Evolutionary conservation across 2,329 filamentous ascomycete genomes (phyloP), one percentile per base, ranked within the genome.

Genomic region (Beauveria pseudobassiana): DNA sequence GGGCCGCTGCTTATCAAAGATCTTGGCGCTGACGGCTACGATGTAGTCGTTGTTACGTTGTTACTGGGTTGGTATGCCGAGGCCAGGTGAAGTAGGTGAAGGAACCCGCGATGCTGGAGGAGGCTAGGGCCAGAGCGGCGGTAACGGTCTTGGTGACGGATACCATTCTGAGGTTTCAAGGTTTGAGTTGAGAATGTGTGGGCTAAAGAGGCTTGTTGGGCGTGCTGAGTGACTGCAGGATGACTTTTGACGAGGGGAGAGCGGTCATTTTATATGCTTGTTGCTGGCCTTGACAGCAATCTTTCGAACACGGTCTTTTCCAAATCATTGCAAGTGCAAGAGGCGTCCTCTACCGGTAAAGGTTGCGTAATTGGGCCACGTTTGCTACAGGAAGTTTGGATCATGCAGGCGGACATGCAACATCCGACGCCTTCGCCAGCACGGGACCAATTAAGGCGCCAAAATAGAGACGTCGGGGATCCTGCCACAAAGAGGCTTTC

Each of bases 1-100:
- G 1, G 75, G 70, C 4, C 76, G 74, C 1, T 77, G 77, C 0
- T 83, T 79, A 70, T 92, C 88, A 69, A 84, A 93, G 5, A 89
- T 70, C n/a, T 80, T 69, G 67, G 87, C 82, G 2, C 87, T 87
- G 0, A 93, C 79, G 0, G 90, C 83, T 42, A 83, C 87, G 46
- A 93, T 82, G 62, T 80, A 69, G 62, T 91, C 87, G 8, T 71
- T 73, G n/a, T n/a, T n/a, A n/a, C n/a, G n/a, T n/a, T n/a, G n/a
- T n/a, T n/a, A n/a, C n/a, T n/a, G n/a, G n/a, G n/a, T n/a, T n/a
- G n/a, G n/a, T n/a, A n/a, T n/a, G n/a, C n/a, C 89, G 4, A 90
- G 78, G 3, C 73, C 77, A 0, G 87, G 20, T 77, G 71, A 89
- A 93, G 75, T 86, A 93, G 49, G 58, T 61, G 20, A 61, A 18